A percentile compares a stretch with the other conserved stretches of the same genome.
These are phyloP conservation scores for Venturia effusa DNA, from an alignment of 2,329 filamentous ascomycete genomes.

Conservation along the genomic window DNA sequence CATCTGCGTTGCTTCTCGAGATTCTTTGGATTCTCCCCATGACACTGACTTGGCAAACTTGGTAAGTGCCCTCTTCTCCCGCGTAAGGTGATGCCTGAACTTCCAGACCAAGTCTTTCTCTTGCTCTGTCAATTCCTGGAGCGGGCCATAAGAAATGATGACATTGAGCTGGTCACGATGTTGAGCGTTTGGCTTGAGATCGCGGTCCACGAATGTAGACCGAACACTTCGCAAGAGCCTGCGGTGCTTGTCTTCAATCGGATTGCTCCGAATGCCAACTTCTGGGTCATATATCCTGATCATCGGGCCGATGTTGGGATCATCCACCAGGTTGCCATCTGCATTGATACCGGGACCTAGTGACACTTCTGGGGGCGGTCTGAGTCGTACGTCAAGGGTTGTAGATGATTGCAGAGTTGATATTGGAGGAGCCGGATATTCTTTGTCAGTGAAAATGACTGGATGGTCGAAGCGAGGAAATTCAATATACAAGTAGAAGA, in stretches of 20 bases:
- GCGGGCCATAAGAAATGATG: slow-evolving; percentile 82
- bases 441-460: slow-evolving; percentile 86
- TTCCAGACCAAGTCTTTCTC: slow-evolving; percentile 97
- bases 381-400: slow-evolving; percentile 58
- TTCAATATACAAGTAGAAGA: slow-evolving; percentile 80
- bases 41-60: slow-evolving; percentile 98
- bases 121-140: slow-evolving; percentile 74
- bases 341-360: slow-evolving; percentile 82
- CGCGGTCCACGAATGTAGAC: slow-evolving; percentile 87
- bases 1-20: slow-evolving; percentile 79
- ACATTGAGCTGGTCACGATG: slow-evolving; percentile 84
- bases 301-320: slow-evolving; percentile 47
- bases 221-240: slow-evolving; percentile 83
- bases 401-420: slow-evolving; percentile 59
- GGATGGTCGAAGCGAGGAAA: slow-evolving; percentile 93
- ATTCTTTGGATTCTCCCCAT: slow-evolving; percentile 78
- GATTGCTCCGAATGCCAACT: slow-evolving; percentile 79
- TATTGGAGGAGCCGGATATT: slow-evolving; percentile 77
- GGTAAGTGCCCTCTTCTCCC: slow-evolving; percentile 80
- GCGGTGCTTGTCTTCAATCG: slow-evolving; percentile 89
- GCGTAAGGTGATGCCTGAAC: slow-evolving; percentile 85
- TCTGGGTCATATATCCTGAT: slow-evolving; percentile 91
- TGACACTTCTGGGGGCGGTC: slow-evolving; percentile 77
- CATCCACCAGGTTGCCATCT: slow-evolving; percentile 43
- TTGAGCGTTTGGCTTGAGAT: slow-evolving; percentile 92